A percentile compares a stretch with the other conserved stretches of the same genome.
These are phyloP conservation scores for Podospora appendiculata DNA, from an alignment of 495 filamentous ascomycete genomes.

Conservation along the genomic window DNA sequence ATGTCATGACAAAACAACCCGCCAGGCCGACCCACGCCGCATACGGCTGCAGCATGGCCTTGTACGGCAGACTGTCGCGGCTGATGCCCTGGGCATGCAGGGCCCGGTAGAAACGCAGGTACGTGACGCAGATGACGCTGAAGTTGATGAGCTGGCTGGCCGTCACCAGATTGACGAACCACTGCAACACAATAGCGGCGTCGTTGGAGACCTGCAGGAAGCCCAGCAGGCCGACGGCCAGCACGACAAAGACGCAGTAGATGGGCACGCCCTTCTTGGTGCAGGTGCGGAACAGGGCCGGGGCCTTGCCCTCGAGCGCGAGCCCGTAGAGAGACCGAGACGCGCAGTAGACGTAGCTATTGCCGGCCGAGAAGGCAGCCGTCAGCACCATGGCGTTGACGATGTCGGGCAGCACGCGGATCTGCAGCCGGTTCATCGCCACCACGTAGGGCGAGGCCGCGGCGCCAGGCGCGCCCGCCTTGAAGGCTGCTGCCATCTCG, in stretches of 20 bases:
- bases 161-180: conserved; percentile 67
- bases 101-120: conserved; percentile 64
- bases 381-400: conserved; percentile 73
- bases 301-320: conserved; percentile 59
- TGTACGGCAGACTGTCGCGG: conserved; percentile 57
- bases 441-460: conserved; percentile 80
- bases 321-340: conserved; percentile 70
- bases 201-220: conserved; percentile 67
- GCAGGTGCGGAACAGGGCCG: conserved; percentile 55
- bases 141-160: conserved; percentile 76
- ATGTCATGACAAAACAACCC: conserved; percentile 59
- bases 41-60: conserved; percentile 59
- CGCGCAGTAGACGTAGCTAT: conserved; percentile 78
- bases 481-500: conserved; percentile 47
- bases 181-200: conserved; percentile 59
- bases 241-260: conserved; percentile 53
- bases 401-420: conserved; percentile 64
- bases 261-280: conserved; percentile 52
- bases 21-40: conserved; percentile 58
- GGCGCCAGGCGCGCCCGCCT: conserved; percentile 47
- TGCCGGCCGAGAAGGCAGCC: conserved; percentile 74
- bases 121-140: conserved; percentile 60
- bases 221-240: conserved; percentile 56
- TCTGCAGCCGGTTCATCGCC: conserved; percentile 67
- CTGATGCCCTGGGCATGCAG: conserved; percentile 61